Evolutionary conservation across 73 alveolate genomes (phyloP), one percentile per base, ranked within the genome.

Genomic region (Halteria grandinella): DNA sequence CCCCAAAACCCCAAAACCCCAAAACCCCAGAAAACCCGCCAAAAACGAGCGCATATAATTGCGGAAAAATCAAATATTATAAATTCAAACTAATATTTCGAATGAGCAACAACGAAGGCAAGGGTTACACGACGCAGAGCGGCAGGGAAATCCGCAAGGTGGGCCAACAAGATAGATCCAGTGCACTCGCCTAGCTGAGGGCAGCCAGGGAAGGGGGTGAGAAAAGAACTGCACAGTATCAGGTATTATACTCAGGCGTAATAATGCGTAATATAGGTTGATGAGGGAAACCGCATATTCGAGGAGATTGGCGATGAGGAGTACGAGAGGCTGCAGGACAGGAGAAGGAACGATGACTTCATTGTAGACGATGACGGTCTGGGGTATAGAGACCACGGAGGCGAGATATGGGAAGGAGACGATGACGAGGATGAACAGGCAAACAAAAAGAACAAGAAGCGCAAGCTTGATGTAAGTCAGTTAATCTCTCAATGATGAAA

Each of bases 371-470:
- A 87, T 43, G 75, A 72, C 31, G 95, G 90, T 0, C 18, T 40
- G 1, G 95, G 91, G 18, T 87, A 87, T 45, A 55, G 66, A 39
- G 95, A 87, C 48, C 44, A 81, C 21, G 95, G 95, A 7, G 95
- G 89, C 15, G 87, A 80, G 44, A 78, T 80, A 18, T 87, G 87
- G 86, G 87, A 70, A 55, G 12, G 52, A 0, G 83, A 70, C 7
- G 84, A 69, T 11, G 59, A 57, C 24, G 86, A 70, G 7, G 77
- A 50, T 23, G 69, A 39, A 6, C 25, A 40, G 4, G 83, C 44
- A 43, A 79, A 58, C 55, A 73, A 57, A 34, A 51, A 52, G 37
- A 55, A 36, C 66, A 75, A 74, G 45, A 41, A 37, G 43, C 43
- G 66, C 43, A 66, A 66, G 80, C 69, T 66, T 5, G 66, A 66